Base-by-base conservation (phyloP, 305 asterid genomes). In the Fraxinus latifolia region DNA sequence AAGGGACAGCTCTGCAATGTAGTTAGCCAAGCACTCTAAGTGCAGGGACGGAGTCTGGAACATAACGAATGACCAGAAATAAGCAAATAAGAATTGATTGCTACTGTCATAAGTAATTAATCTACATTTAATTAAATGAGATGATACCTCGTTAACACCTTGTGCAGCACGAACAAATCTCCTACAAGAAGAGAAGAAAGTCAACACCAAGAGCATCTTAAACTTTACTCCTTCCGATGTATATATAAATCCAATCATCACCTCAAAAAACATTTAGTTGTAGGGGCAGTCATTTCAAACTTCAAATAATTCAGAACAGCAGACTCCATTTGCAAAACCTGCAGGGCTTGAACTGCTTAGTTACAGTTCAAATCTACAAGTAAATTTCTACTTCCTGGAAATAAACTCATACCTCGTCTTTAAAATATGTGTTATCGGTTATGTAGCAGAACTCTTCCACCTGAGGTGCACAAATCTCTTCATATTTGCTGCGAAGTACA, bases 161-260 rank as follows among this genome's bases (percentile, higher is more conserved):
- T 89, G 90, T 53, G 90, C 92, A 21, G 89, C 92, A 6, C 90
- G 89, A 50, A 90, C 89, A 77, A 88, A 91, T 83, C 91, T 84
- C 86, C 88, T 89, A 75, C 53, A 82, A 55, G 67, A 76, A 17
- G 31, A 29, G 33, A 32, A 37, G 39, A 34, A 37, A 7, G 19
- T 87, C 53, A 81, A 32, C 23, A 11, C 15, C 31, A 9, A 15
- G 39, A 58, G 31, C 62, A 47, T 58, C 50, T 62, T 42, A 47
- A 14, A 25, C 17, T 5, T 19, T n/a, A 70, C 3, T 15, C 55
- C 12, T 39, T 31, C 76, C 47, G 7, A 33, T 12, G 23, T 3
- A 31, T 68, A 23, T n/a, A 23, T n/a, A 77, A 79, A 42, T 44
- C 68, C 11, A 32, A 78, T 39, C 8, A 19, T 67, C 17, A 84